A percentile compares a stretch with the other conserved stretches of the same genome.
phyloP scores from a whole-genome alignment of 345 rosid genomes.

The Hypericum androsaemum region DNA sequence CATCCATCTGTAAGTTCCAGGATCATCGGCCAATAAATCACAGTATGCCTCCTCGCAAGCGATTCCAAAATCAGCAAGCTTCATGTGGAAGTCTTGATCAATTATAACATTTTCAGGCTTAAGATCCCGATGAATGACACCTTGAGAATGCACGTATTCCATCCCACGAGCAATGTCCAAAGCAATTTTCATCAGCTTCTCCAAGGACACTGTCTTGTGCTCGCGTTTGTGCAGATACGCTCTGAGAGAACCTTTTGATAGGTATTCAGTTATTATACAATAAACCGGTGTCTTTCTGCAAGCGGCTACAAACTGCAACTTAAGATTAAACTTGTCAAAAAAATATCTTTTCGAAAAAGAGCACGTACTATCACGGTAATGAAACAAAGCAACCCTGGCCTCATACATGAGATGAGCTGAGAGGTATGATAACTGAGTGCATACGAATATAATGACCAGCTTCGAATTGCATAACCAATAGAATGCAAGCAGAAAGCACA shows the following conservation, averaged over 20 bases:
- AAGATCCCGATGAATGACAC: slow-evolving; percentile 68
- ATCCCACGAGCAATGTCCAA: slow-evolving; percentile 68
- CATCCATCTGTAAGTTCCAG: slow-evolving; percentile 82
- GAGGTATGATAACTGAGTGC: too few relatives aligned
- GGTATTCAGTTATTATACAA: slow-evolving; percentile 27
- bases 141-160: slow-evolving; percentile 65
- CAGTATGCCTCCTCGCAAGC: slow-evolving; percentile 66
- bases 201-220: slow-evolving; percentile 53
- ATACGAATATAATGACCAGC: too few relatives aligned
- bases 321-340: slow-evolving; percentile 12
- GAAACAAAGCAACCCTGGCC: too few relatives aligned
- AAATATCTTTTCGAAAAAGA: not conserved
- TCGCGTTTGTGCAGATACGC: slow-evolving; percentile 64
- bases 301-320: slow-evolving; percentile 27
- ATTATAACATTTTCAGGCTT: slow-evolving; percentile 70
- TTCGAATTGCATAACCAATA: too few relatives aligned
- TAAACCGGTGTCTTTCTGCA: slow-evolving; percentile 26
- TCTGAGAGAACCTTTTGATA: slow-evolving; percentile 33
- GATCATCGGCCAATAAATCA: slow-evolving; percentile 55
- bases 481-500: not conserved
- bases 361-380: not conserved
- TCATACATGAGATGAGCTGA: too few relatives aligned
- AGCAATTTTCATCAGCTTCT: slow-evolving; percentile 49
- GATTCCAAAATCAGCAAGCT: slow-evolving; percentile 75
- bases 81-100: slow-evolving; percentile 54